Evolutionary conservation across 2,329 filamentous ascomycete species (phyloP).

Genomic region (Coccinonectria pachysandricola): DNA sequence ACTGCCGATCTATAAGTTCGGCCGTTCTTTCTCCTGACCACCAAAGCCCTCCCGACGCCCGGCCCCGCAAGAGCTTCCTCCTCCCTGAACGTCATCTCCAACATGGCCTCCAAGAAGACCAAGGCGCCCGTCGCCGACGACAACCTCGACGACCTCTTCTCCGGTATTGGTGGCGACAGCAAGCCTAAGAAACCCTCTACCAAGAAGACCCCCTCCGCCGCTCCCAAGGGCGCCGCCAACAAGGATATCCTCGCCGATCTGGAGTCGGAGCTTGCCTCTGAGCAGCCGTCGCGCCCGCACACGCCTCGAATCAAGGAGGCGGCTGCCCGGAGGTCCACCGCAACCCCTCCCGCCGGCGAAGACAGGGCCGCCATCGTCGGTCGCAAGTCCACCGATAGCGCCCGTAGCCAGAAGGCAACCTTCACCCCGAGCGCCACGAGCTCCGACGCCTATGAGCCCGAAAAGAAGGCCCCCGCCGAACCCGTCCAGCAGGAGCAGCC

Average conservation of each 20-base stretch:
- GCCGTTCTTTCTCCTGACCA: no score
- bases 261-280: conserved; percentile 59
- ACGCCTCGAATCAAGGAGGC: conserved; percentile 64
- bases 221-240: conserved; percentile 41
- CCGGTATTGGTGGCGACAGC: conserved; percentile 46
- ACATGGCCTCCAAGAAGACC: conserved; percentile 51
- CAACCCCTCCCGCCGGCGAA: conserved; percentile 48
- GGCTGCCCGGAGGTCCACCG: conserved; percentile 33
- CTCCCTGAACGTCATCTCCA: no score
- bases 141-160: conserved; percentile 56
- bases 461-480: conserved; percentile 39
- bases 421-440: conserved; percentile 60
- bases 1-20: no score
- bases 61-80: no score
- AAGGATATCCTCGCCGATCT: conserved; percentile 82
- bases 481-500: conserved; percentile 27
- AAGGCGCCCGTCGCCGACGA: conserved; percentile 48
- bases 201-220: conserved; percentile 35
- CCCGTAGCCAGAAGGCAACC: conserved; percentile 58
- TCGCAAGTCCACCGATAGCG: conserved; percentile 71
- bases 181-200: conserved; percentile 37
- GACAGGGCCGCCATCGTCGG: conserved; percentile 41
- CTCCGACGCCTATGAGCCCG: conserved; percentile 48
- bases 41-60: no score
- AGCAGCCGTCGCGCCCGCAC: conserved; percentile 64